Base-by-base conservation (phyloP, 2,329 filamentous ascomycete species). In the Beauveria varroae region DNA sequence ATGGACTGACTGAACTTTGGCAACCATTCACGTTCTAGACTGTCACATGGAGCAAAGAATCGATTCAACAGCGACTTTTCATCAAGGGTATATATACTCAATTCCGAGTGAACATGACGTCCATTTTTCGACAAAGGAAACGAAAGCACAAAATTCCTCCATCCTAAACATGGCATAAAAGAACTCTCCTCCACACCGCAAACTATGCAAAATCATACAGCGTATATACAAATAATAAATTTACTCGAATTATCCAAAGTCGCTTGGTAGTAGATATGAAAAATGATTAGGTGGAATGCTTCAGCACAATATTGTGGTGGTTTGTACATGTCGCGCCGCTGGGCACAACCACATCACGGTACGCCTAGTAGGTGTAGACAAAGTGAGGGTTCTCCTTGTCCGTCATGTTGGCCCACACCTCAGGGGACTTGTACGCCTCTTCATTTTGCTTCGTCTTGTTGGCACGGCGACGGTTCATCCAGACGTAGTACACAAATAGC, bases 311-410 rank as follows among this genome's bases (percentile, higher is more conserved):
- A 9, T 43, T 3, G 18, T 20, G 18, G 26, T 40, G 28, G 14
- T 20, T 58, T 54, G n/a, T 40, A 53, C 18, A 20, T 9, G 10
- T 10, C 12, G 43, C 37, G 22, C 30, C 16, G 50, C 50, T 30
- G 1, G 22, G 37, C 30, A 41, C 18, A 20, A 20, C 5, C 20
- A 34, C 7, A 14, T 16, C 5, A 26, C 12, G 14, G 9, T 20
- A 43, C 20, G n/a, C 54, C 62, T 70, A 78, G 51, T 78, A 78
- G 1, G 73, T 73, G 66, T 86, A 86, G 54, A 81, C 76, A 68
- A 86, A 86, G 22, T 75, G 76, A 66, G 76, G 78, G 66, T 86
- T 86, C 71, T 86, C 78, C 67, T 70, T 77, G 63, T 86, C 84
- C 7, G 83, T 86, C 73, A 82, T 69, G 26, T 78, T 75, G 43